Evolutionary conservation across 108 stramenopile species (phyloP), one percentile per base, ranked within the genome.

Genomic region (Skeletonema tropicum): DNA sequence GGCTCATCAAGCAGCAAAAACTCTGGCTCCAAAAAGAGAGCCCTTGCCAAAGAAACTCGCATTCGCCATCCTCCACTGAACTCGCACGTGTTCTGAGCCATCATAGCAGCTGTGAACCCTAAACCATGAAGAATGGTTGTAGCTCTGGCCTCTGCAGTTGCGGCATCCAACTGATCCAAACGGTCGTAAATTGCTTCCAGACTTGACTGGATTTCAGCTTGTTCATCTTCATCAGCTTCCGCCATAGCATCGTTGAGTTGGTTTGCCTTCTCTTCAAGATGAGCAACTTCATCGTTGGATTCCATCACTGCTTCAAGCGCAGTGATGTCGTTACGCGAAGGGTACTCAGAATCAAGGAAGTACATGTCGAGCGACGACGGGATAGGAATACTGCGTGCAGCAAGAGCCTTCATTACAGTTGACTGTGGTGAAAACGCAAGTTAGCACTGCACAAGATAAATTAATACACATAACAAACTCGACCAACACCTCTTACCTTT

Each of bases 11-110:
- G 64, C 15, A 98, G 68, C 29, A 97, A 86, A 75, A 99, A 97
- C 64, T 99, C 98, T 0, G 97, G 92, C 55, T 95, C 73, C 31
- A 92, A 71, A 26, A 95, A 70, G 39, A 94, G 88, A 45, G 94
- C 94, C 65, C 83, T 86, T 46, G 89, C 89, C 67, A 95, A 70
- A 39, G 89, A 69, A 26, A 95, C 76, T 71, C 98, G 98, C 98
- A 99, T 99, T 26, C 98, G 86, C 99, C 99, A 99, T 26, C 99
- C 99, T 71, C 99, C 99, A 74, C 83, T 85, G 80, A 99, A 99
- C 67, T 98, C 98, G 52, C 79, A 70, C 19, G 98, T 99, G 66
- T 89, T 97, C 90, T 94, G 97, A 17, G 76, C 36, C 84, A 97
- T 97, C 96, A 97, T 97, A 26, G 83, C 83, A 11, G 67, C 68